Base-by-base conservation (phyloP, 352 stramenopile species). In the Phytophthora lateralis region DNA sequence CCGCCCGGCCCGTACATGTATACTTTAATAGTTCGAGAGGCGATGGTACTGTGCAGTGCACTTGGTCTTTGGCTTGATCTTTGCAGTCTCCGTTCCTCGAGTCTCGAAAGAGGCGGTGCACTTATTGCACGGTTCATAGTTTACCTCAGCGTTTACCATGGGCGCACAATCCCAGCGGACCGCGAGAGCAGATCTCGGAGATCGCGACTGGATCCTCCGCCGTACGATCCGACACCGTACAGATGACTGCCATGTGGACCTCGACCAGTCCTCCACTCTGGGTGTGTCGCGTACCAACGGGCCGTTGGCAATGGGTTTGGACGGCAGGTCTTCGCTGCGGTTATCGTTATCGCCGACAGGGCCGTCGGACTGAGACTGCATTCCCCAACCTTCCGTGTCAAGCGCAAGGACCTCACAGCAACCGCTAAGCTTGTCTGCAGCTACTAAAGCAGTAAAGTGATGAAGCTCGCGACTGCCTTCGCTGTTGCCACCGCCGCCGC, bases 381-480 rank as follows among this genome's bases (percentile, higher is more conserved):
- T 63, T 68, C 52, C 5, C 17, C 44, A 63, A 63, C n/a, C 20
- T 63, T 39, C 60, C 48, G 47, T 58, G 51, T 63, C 45, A 47
- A 54, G 60, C 37, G 2, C 60, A 68, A 62, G 52, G 53, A 54
- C 45, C 35, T 64, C 11, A 29, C 27, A 45, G 34, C 37, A 46
- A 42, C 56, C 12, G 27, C 53, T 24, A 42, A 64, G 39, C 39
- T 64, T 64, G 3, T 53, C 56, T 64, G 56, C 56, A 64, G 56
- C 56, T 64, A 64, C 56, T 59, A 42, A 64, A 64, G 56, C 56
- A 64, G 39, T 48, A 6, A 59, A 52, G 48, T 42, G 29, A 64
- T 64, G 56, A 64, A 58, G 56, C 53, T 59, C 47, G 30, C 56
- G 18, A 61, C 58, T 17, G 20, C 34, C 6, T 37, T 66, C 14